Percentiles rank a stretch among this genome's conserved stretches.
These are phyloP conservation scores for Xylaria telfairii DNA, from an alignment of 495 filamentous ascomycete species.

Conservation along the genomic window DNA sequence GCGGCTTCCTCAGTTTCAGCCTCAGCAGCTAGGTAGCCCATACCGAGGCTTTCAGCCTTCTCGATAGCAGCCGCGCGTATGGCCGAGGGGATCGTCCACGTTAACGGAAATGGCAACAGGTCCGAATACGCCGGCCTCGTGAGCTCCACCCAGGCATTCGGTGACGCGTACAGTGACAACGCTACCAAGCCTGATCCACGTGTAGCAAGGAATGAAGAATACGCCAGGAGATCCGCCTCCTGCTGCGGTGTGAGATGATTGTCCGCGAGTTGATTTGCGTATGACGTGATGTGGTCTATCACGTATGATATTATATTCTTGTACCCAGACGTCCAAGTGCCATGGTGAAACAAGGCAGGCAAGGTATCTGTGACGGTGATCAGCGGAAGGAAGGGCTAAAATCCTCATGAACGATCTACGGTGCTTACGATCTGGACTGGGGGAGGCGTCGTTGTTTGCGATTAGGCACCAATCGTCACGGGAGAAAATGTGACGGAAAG, in stretches of 20 bases:
- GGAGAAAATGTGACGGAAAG: slow-evolving; percentile 64
- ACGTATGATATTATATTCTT: slow-evolving; percentile 76
- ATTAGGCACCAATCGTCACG: slow-evolving; percentile 74
- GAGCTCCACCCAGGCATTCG: slow-evolving; percentile 74
- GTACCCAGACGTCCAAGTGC: slow-evolving; percentile 72
- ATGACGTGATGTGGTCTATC: slow-evolving; percentile 62
- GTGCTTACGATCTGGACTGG: slow-evolving; percentile 75
- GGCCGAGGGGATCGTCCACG: slow-evolving; percentile 76
- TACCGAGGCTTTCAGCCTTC: slow-evolving; percentile 75
- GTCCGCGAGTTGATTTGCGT: slow-evolving; percentile 49
- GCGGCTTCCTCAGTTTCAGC: slow-evolving; percentile 37
- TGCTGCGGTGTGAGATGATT: slow-evolving; percentile 68
- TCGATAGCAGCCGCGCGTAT: slow-evolving; percentile 69
- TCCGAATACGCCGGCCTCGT: slow-evolving; percentile 78
- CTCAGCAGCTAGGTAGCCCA: slow-evolving; percentile 51
- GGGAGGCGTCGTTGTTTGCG: slow-evolving; percentile 73
- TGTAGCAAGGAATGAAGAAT: slow-evolving; percentile 68
- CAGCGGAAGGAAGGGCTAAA: slow-evolving; percentile 29
- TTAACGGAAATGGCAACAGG: slow-evolving; percentile 80
- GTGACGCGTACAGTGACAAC: slow-evolving; percentile 86
- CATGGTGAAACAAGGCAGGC: slow-evolving; percentile 71
- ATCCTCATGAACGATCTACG: slow-evolving; percentile 7
- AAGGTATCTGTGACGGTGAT: slow-evolving; percentile 42
- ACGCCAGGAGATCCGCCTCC: slow-evolving; percentile 73
- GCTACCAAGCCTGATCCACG: slow-evolving; percentile 72